Conservation (phyloP, 2,329 filamentous ascomycete species). For the Ilyonectria sp. region DNA sequence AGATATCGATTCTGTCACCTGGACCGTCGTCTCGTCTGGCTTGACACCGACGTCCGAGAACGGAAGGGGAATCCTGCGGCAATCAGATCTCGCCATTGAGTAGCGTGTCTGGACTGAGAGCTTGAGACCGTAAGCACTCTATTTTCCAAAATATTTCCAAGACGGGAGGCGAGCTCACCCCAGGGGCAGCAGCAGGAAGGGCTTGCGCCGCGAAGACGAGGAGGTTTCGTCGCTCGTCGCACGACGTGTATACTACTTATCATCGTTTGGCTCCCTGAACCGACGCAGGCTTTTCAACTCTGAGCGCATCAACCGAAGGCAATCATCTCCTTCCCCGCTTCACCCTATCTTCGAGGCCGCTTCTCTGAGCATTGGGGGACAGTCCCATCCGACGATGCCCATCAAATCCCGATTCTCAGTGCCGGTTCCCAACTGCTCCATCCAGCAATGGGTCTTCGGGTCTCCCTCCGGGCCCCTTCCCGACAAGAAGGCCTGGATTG, state of each 20-base stretch:
- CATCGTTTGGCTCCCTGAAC: slow-evolving; percentile 8
- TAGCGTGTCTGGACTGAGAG: neutral
- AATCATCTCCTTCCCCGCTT: neutral
- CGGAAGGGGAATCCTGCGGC: neutral
- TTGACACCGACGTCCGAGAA: neutral
- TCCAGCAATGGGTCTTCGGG: slow-evolving; percentile 71
- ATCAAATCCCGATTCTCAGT: slow-evolving; percentile 63
- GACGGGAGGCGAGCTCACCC: neutral
- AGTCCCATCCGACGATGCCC: slow-evolving; percentile 55
- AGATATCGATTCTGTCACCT: slow-evolving; percentile 18
- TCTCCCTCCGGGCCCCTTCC: slow-evolving; percentile 61
- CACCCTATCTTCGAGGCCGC: neutral
- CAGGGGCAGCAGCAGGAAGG: neutral
- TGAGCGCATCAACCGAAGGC: neutral
- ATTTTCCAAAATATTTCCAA: neutral
- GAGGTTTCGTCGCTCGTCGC: slow-evolving; percentile 4
- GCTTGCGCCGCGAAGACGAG: neutral
- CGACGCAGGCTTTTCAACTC: neutral
- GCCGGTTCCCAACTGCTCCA: slow-evolving; percentile 63
- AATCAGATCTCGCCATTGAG: neutral
- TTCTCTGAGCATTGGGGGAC: neutral
- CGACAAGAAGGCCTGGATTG: slow-evolving; percentile 68
- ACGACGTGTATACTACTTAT: slow-evolving; percentile 16
- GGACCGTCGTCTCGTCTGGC: neutral
- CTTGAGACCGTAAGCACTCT: slow-evolving; percentile 1